These are phyloP conservation scores for Talaromyces marneffei DNA, from an alignment of 2,329 filamentous ascomycete species.

Conservation along the genomic window DNA sequence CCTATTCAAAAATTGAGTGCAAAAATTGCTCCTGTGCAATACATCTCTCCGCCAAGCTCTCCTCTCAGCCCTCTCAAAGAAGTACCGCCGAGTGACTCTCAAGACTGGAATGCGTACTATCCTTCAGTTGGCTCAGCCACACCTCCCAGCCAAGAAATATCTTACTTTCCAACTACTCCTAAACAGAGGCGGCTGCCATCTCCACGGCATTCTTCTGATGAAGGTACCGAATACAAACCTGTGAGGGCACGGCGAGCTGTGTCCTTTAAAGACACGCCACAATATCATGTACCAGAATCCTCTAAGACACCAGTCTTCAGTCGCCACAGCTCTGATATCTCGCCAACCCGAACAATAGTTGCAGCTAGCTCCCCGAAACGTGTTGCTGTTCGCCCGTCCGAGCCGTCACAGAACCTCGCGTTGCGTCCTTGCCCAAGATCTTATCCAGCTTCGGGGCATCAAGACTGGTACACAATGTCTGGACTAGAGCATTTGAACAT, in stretches of 20 bases:
- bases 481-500: conserved; percentile 68
- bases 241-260: conserved; percentile 9
- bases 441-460: conserved; percentile 54
- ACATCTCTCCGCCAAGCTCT: conserved; percentile 5
- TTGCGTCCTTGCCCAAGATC: conserved; percentile 67
- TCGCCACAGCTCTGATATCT: background rate
- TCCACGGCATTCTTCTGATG: background rate
- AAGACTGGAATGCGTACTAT: background rate
- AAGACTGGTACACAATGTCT: conserved; percentile 76
- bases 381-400: background rate
- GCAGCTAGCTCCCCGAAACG: conserved; percentile 16
- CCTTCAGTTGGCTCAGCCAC: background rate
- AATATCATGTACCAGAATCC: background rate
- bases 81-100: background rate
- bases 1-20: background rate
- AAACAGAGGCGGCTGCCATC: background rate
- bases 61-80: background rate
- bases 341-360: conserved; percentile 1
- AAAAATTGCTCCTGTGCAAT: background rate
- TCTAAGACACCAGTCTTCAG: background rate
- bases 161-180: background rate
- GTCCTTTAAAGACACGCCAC: conserved; percentile 10
- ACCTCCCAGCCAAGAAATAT: background rate
- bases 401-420: conserved; percentile 17
- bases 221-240: background rate